Evolutionary conservation across 2,329 filamentous ascomycete species (phyloP).

Genomic region (Colletotrichum tabaci): DNA sequence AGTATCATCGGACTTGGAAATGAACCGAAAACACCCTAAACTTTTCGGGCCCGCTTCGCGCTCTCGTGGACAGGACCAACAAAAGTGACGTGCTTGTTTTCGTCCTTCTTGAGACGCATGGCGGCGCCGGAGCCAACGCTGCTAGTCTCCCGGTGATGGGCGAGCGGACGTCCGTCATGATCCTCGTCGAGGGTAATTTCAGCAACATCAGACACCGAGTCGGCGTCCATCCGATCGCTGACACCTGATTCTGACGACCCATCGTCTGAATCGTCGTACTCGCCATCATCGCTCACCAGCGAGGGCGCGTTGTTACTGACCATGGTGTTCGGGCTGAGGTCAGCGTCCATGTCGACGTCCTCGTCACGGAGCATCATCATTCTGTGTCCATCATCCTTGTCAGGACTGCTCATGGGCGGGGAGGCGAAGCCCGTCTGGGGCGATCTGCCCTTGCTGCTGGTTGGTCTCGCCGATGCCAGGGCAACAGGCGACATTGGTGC

Average conservation of each 20-base stretch:
- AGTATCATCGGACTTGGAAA: slow-evolving; percentile 2
- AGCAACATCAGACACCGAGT: slow-evolving; percentile 72
- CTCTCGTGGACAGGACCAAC: slow-evolving; percentile 64
- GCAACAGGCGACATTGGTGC: slow-evolving; percentile 67
- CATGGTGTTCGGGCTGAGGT: slow-evolving; percentile 78
- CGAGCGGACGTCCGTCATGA: slow-evolving; percentile 61
- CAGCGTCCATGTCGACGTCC: slow-evolving; percentile 70
- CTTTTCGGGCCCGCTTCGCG: slow-evolving; percentile 48
- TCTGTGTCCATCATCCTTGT: slow-evolving; percentile 47
- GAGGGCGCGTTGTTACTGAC: slow-evolving; percentile 84
- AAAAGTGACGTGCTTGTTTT: slow-evolving; percentile 69
- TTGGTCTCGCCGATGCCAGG: slow-evolving; percentile 59
- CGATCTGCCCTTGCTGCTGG: slow-evolving; percentile 70
- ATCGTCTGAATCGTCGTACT: slow-evolving; percentile 81
- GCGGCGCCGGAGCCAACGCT: slow-evolving; percentile 54
- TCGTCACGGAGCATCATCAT: slow-evolving; percentile 58
- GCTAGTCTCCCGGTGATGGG: slow-evolving; percentile 57
- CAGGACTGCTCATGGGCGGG: slow-evolving; percentile 47
- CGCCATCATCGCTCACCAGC: slow-evolving; percentile 84
- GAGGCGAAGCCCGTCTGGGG: slow-evolving; percentile 58
- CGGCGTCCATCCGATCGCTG: slow-evolving; percentile 71
- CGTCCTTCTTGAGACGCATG: slow-evolving; percentile 68
- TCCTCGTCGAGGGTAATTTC: slow-evolving; percentile 75
- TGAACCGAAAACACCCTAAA: slow-evolving; percentile 28
- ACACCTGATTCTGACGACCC: slow-evolving; percentile 72